These are phyloP conservation scores for Wickerhamiella slavikovae DNA, from an alignment of 805 yeast species.

Conservation along the genomic window DNA sequence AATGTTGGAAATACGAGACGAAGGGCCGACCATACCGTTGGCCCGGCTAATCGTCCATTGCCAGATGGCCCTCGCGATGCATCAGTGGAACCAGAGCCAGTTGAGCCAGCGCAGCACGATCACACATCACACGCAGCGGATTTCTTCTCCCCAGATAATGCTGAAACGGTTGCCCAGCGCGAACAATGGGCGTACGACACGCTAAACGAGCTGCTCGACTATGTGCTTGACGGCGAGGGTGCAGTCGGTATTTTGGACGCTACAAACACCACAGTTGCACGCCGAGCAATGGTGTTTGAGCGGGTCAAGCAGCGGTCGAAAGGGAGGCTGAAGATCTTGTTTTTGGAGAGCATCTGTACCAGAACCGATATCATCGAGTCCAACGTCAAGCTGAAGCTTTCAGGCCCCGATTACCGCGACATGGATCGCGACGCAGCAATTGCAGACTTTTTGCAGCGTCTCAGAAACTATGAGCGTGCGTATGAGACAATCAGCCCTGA, in stretches of 20 bases:
- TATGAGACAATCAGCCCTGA: slow-evolving; percentile 77
- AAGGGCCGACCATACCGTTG: slow-evolving; percentile 36
- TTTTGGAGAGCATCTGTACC: slow-evolving; percentile 71
- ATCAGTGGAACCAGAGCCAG: background rate
- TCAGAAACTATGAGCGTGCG: slow-evolving; percentile 67
- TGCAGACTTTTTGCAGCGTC: slow-evolving; percentile 60
- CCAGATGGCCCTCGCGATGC: slow-evolving; percentile 19
- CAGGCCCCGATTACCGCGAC: slow-evolving; percentile 80
- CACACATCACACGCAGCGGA: slow-evolving; percentile 43
- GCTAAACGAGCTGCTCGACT: slow-evolving; percentile 61
- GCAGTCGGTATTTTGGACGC: slow-evolving; percentile 91
- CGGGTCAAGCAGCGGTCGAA: slow-evolving; percentile 19
- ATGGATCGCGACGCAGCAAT: slow-evolving; percentile 71
- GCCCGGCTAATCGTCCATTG: slow-evolving; percentile 50
- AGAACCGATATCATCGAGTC: slow-evolving; percentile 61
- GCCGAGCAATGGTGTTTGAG: slow-evolving; percentile 42
- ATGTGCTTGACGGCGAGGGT: slow-evolving; percentile 60
- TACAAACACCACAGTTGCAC: slow-evolving; percentile 59
- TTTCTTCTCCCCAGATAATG: slow-evolving; percentile 69
- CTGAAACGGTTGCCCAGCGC: slow-evolving; percentile 39
- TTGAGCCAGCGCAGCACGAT: slow-evolving; percentile 7
- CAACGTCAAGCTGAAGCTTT: slow-evolving; percentile 64
- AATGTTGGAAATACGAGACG: slow-evolving; percentile 92
- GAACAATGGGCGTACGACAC: slow-evolving; percentile 97
- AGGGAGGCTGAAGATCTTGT: slow-evolving; percentile 47